Evolutionary conservation across 306 rosid genomes (phyloP).

Genomic region (Cucumis sativus): DNA sequence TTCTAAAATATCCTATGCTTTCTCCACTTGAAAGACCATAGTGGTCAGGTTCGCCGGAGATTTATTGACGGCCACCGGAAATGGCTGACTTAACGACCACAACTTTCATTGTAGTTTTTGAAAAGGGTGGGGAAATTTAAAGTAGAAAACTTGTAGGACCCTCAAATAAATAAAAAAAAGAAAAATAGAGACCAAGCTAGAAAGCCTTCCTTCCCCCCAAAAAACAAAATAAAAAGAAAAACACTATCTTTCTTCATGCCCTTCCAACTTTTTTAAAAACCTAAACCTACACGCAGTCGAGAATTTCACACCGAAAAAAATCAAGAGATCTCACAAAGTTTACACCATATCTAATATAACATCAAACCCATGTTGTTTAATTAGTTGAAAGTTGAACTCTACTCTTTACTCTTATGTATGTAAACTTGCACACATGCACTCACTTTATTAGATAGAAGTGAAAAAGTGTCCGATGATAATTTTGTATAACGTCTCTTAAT

Average conservation of each 20-base stretch:
- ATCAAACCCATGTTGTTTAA: no score
- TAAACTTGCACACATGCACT: no score
- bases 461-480: neutral
- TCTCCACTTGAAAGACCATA: constrained; percentile 44
- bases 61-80: constrained; percentile 34
- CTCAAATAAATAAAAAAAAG: no score
- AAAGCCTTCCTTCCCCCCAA: neutral
- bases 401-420: neutral
- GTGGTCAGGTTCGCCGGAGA: constrained; percentile 42
- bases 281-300: no score
- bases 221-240: neutral
- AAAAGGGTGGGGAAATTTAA: constrained; percentile 34
- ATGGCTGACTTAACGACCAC: constrained; percentile 27
- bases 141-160: constrained; percentile 27
- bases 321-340: no score
- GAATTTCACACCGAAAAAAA: no score
- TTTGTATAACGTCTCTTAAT: no score
- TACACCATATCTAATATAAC: no score
- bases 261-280: no score
- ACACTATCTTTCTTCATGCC: no score
- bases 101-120: constrained; percentile 36
- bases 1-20: constrained; percentile 89
- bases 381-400: neutral
- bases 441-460: neutral
- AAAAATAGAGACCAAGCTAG: neutral